Conservation (phyloP, 148 eudicot genomes). For the Diospyros kaki region DNA sequence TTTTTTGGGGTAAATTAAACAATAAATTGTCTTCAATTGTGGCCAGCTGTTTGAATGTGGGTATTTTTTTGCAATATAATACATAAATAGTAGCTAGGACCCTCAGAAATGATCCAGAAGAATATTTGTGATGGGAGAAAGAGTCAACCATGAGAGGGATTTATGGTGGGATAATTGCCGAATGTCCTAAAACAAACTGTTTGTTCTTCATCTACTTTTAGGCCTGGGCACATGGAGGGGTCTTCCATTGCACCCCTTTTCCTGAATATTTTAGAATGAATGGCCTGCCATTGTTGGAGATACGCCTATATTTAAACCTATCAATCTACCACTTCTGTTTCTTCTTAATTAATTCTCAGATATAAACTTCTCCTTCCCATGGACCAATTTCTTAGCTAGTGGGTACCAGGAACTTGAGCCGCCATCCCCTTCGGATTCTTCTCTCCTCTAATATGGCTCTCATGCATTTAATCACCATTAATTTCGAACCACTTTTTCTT, state of each 20-base stretch:
- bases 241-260: slow-evolving; percentile 3
- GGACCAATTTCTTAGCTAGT: not conserved
- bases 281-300: not conserved
- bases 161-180: not conserved
- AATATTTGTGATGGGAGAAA: not conserved
- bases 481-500: not conserved
- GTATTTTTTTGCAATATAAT: too few species aligned
- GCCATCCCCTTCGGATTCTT: not conserved
- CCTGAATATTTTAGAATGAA: not conserved
- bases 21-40: too few species aligned
- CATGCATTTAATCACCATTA: not conserved
- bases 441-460: not conserved
- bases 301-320: not conserved
- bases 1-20: too few species aligned
- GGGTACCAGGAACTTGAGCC: not conserved
- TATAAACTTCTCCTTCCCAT: not conserved
- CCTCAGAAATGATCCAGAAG: not conserved
- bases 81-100: too few species aligned
- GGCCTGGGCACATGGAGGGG: slow-evolving; percentile 14
- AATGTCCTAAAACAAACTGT: not conserved
- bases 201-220: slow-evolving; percentile 11
- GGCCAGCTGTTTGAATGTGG: too few species aligned
- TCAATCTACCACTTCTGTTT: not conserved
- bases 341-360: not conserved
- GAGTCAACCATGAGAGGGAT: not conserved